phyloP scores from a whole-genome alignment of 306 rosid genomes.

The Castanea mollissima region DNA sequence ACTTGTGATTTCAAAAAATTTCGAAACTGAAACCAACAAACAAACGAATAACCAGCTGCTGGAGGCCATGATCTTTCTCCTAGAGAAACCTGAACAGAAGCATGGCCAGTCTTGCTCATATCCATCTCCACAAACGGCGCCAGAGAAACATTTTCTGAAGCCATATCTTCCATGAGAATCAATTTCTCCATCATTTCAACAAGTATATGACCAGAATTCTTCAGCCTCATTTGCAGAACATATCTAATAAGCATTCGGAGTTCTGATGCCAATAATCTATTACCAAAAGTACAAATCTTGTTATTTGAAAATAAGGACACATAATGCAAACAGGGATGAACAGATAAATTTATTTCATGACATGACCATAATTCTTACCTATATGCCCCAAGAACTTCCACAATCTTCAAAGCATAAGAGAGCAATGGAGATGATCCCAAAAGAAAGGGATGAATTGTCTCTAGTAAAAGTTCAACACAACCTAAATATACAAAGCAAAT shows the following conservation, averaged over 20 bases:
- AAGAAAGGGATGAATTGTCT: constrained; percentile 88
- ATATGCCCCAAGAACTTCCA: constrained; percentile 94
- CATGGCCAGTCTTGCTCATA: constrained; percentile 93
- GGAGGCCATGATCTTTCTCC: constrained; percentile 99
- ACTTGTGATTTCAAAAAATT: constrained; percentile 69
- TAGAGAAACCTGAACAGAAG: constrained; percentile 93
- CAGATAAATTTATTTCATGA: constrained; percentile 21
- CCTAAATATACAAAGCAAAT: constrained; percentile 45
- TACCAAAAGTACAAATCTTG: constrained; percentile 32
- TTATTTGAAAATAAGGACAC: constrained; percentile 17
- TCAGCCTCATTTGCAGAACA: constrained; percentile 77
- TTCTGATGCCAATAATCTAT: constrained; percentile 83
- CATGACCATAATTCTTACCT: constrained; percentile 48
- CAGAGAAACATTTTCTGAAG: constrained; percentile 71
- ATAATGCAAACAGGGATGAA: constrained; percentile 15
- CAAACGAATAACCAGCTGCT: constrained; percentile 99
- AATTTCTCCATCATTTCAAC: constrained; percentile 92
- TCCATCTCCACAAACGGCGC: constrained; percentile 98
- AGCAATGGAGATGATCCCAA: constrained; percentile 83
- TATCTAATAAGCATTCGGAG: constrained; percentile 73
- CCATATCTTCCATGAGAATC: constrained; percentile 74
- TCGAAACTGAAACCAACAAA: constrained; percentile 93
- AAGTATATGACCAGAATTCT: constrained; percentile 74
- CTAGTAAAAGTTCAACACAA: constrained; percentile 89
- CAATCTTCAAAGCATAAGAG: constrained; percentile 76